phyloP scores from a whole-genome alignment of 768 basidiomycete genomes.

The Tricholoma furcatifolium region DNA sequence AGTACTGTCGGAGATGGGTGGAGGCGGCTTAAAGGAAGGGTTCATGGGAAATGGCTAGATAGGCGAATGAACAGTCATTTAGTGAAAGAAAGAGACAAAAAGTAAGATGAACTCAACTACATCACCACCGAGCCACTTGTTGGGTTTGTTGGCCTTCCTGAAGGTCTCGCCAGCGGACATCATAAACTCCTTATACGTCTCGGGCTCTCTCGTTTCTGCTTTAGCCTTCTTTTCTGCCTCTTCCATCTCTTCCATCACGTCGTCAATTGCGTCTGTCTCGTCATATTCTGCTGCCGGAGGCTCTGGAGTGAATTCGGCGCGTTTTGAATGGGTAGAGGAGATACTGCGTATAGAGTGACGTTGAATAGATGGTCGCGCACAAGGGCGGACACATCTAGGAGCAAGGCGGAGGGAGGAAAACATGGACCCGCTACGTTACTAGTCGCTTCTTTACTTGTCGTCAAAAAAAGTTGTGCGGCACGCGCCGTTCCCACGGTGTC shows the following conservation, averaged over 20 bases:
- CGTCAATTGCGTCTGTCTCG: not conserved
- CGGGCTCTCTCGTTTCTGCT: constrained; percentile 17
- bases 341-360: constrained; percentile 24
- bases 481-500: no score
- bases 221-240: not conserved
- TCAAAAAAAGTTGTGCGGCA: no score
- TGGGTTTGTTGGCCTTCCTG: constrained; percentile 41
- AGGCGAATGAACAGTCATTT: constrained; percentile 11
- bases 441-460: no score
- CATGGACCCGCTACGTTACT: no score
- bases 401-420: no score
- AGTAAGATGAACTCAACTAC: constrained; percentile 47
- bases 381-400: no score
- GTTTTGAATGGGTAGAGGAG: constrained; percentile 20
- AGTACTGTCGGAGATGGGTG: no score
- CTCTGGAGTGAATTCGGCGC: constrained; percentile 24
- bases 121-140: constrained; percentile 62
- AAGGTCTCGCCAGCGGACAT: constrained; percentile 39
- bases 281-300: constrained; percentile 24
- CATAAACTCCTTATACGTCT: constrained; percentile 41
- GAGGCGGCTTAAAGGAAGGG: constrained; percentile 76
- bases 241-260: constrained; percentile 14
- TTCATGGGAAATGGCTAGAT: constrained; percentile 87
- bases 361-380: constrained; percentile 23
- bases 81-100: constrained; percentile 1